These are phyloP conservation scores for Coccomyxa sp. DNA, from an alignment of 139 green algal genomes.

Conservation along the genomic window DNA sequence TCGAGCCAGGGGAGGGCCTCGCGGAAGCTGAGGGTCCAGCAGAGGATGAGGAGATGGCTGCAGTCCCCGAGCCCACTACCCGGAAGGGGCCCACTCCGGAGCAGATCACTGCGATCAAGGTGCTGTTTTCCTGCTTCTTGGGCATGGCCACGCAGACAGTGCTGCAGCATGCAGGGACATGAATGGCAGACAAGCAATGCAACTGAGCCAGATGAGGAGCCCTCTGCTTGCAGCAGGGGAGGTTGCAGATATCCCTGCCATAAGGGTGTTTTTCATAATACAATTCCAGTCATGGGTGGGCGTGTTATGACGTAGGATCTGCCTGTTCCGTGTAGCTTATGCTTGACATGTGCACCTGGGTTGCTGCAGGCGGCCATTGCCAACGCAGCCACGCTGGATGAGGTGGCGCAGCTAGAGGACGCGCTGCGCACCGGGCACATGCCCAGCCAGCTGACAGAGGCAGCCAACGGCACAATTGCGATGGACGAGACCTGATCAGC, in stretches of 20 bases:
- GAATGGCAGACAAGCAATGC: too few relatives aligned
- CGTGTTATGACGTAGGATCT: too few relatives aligned
- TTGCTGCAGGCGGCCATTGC: constrained; percentile 73
- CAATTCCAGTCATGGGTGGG: too few relatives aligned
- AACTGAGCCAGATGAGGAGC: too few relatives aligned
- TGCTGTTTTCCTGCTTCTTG: too few relatives aligned
- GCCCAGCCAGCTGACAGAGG: constrained; percentile 38
- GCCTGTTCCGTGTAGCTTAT: too few relatives aligned
- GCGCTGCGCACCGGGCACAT: constrained; percentile 75
- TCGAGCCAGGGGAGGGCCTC: constrained; percentile 70
- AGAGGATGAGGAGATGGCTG: constrained; percentile 15
- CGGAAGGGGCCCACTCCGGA: constrained; percentile 58
- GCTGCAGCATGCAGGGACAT: too few relatives aligned
- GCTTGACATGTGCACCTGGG: not conserved
- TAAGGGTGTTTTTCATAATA: not conserved
- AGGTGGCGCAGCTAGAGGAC: constrained; percentile 79
- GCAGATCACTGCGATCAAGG: constrained; percentile 81
- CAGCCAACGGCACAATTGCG: not conserved
- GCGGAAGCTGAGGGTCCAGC: constrained; percentile 29
- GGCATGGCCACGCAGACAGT: too few relatives aligned
- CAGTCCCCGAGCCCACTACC: constrained; percentile 9
- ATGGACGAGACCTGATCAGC: constrained; percentile 19
- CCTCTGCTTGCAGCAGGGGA: too few relatives aligned
- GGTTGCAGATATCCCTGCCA: not conserved
- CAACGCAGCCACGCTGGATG: constrained; percentile 84